Evolutionary conservation across 2,329 filamentous ascomycete genomes (phyloP).

Genomic region (Stagonosporopsis cucurbitacearum): DNA sequence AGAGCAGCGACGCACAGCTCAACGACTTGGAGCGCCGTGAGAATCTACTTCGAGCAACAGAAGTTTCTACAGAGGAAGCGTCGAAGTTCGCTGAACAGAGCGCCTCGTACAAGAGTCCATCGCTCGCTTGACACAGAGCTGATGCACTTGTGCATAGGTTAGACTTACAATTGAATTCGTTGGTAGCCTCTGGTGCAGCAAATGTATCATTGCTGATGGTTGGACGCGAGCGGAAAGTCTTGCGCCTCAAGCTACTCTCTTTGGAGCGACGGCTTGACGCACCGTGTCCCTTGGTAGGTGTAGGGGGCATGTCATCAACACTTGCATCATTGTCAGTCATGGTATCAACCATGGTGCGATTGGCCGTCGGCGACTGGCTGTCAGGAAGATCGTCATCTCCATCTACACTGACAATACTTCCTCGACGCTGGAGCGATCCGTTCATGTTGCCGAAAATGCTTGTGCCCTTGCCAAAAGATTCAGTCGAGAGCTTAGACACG

Average conservation of each 20-base stretch:
- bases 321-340: constrained; percentile 62
- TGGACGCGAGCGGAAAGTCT: constrained; percentile 54
- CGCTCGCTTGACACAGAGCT: constrained; percentile 41
- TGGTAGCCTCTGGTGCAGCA: constrained; percentile 45
- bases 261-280: constrained; percentile 55
- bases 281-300: constrained; percentile 78
- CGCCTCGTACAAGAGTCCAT: constrained; percentile 36
- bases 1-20: constrained; percentile 50
- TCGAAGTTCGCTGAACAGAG: constrained; percentile 41
- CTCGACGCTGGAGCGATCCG: constrained; percentile 60
- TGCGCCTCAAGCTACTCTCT: constrained; percentile 59
- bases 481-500: constrained; percentile 66
- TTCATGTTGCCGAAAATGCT: constrained; percentile 67
- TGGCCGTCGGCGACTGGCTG: constrained; percentile 64
- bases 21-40: constrained; percentile 47
- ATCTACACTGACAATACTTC: constrained; percentile 82
- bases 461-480: constrained; percentile 70
- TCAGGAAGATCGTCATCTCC: constrained; percentile 62
- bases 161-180: constrained; percentile 49
- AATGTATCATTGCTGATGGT: constrained; percentile 58
- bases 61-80: constrained; percentile 35
- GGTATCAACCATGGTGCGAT: constrained; percentile 48
- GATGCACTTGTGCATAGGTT: constrained; percentile 14
- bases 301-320: constrained; percentile 84
- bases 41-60: constrained; percentile 48